Conservation (phyloP, 2,329 filamentous ascomycete species). For the Colletotrichum tropicale region DNA sequence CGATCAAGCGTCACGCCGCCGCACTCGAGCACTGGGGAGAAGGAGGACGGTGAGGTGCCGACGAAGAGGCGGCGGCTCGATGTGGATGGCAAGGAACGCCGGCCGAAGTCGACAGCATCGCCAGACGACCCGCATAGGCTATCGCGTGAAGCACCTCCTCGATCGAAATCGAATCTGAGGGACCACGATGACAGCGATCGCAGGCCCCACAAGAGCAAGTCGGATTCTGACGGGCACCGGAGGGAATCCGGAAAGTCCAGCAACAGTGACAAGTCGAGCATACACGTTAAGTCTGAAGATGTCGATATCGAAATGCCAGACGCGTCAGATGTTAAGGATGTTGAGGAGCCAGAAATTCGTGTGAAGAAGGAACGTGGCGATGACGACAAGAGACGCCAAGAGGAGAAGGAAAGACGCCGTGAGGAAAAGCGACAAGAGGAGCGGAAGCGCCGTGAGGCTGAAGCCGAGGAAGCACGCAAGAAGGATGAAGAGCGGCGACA, state of each 20-base stretch:
- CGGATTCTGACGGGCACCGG: constrained; percentile 41
- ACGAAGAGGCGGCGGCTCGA: constrained; percentile 64
- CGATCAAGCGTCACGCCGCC: constrained; percentile 65
- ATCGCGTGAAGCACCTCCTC: constrained; percentile 10
- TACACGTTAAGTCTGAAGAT: constrained; percentile 64
- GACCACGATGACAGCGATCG: constrained; percentile 45
- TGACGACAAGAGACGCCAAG: constrained; percentile 35
- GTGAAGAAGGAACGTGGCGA: constrained; percentile 40
- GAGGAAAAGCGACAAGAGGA: constrained; percentile 25
- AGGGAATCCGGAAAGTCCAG: constrained; percentile 45
- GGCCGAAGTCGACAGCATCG: constrained; percentile 44
- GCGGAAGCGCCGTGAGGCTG: constrained; percentile 34
- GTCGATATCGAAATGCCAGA: constrained; percentile 62
- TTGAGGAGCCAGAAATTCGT: constrained; percentile 31
- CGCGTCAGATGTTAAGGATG: constrained; percentile 35
- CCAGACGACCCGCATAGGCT: constrained; percentile 46
- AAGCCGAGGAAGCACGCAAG: constrained; percentile 34
- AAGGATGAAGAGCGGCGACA: constrained; percentile 22
- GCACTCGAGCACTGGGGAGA: constrained; percentile 53
- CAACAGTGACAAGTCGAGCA: constrained; percentile 50
- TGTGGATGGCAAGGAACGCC: constrained; percentile 54
- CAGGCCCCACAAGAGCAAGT: constrained; percentile 34
- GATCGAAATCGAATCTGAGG: constrained; percentile 36
- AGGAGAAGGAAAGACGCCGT: constrained; percentile 27
- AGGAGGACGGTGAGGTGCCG: constrained; percentile 56